Percentiles rank a stretch among this genome's conserved stretches.
phyloP scores from a whole-genome alignment of 1,139 yeast species.

The Taphrina confusa region DNA sequence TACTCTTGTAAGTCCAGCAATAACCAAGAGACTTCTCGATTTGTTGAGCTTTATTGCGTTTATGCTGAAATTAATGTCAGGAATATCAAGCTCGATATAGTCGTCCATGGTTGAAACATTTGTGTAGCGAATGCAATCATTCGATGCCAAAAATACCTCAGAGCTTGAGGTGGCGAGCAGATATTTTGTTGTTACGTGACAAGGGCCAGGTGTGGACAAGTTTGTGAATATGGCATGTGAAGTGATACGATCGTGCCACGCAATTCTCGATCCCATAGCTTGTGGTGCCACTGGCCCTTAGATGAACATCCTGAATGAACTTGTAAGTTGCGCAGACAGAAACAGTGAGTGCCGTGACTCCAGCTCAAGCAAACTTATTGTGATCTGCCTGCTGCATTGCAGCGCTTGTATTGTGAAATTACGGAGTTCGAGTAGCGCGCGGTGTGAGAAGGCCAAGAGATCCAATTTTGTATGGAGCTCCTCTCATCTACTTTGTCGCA shows the following conservation, averaged over 20 bases:
- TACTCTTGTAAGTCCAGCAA: slow-evolving; percentile 5
- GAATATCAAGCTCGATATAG: slow-evolving; percentile 10
- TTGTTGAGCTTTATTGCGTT: not conserved
- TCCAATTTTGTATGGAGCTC: too few species aligned
- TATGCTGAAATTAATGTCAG: slow-evolving; percentile 13
- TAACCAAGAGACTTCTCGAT: slow-evolving; percentile 7
- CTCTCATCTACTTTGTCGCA: too few species aligned
- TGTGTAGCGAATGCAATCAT: slow-evolving; percentile 31
- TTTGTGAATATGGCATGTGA: not conserved
- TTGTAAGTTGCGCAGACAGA: too few species aligned
- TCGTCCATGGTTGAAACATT: slow-evolving; percentile 23
- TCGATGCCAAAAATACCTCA: slow-evolving; percentile 36
- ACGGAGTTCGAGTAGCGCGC: too few species aligned
- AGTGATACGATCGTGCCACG: not conserved
- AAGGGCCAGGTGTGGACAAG: not conserved
- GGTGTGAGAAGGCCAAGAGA: too few species aligned
- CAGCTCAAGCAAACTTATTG: too few species aligned
- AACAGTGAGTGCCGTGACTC: too few species aligned
- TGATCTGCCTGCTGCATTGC: too few species aligned
- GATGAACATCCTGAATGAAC: too few species aligned
- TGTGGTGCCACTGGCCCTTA: too few species aligned
- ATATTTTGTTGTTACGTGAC: not conserved
- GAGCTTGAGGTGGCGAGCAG: slow-evolving; percentile 26
- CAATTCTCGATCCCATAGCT: too few species aligned
- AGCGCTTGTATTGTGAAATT: too few species aligned